These are phyloP conservation scores for Martiniozyma abietophila DNA, from an alignment of 805 yeast species.

Conservation along the genomic window DNA sequence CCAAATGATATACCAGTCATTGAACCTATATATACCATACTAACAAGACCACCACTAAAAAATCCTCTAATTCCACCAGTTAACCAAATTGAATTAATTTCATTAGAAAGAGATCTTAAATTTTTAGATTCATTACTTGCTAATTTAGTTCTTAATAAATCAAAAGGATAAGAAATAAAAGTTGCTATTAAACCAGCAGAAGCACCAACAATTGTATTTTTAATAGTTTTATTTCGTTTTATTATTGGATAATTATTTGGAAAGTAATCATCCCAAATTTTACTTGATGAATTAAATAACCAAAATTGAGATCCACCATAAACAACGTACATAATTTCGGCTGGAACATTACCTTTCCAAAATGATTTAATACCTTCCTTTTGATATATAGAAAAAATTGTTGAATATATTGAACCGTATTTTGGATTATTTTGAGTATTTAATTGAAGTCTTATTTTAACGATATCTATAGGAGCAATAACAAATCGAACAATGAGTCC, in stretches of 20 bases:
- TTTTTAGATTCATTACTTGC: constrained; percentile 47
- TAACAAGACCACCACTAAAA: constrained; percentile 40
- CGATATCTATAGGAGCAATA: constrained; percentile 71
- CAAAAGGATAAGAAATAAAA: constrained; percentile 75
- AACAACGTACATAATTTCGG: constrained; percentile 71
- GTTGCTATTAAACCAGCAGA: constrained; percentile 74
- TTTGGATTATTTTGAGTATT: constrained; percentile 28
- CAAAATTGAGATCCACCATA: constrained; percentile 86
- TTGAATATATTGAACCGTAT: constrained; percentile 29
- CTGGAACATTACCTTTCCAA: constrained; percentile 98
- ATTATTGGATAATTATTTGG: constrained; percentile 21
- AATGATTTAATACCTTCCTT: constrained; percentile 57
- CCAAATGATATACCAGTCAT: constrained; percentile 71
- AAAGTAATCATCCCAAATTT: constrained; percentile 3
- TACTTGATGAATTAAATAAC: constrained; percentile 39
- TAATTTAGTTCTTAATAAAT: constrained; percentile 76
- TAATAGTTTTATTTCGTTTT: constrained; percentile 19
- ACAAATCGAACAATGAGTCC: constrained; percentile 46
- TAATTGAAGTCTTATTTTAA: constrained; percentile 69
- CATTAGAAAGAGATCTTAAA: constrained; percentile 26
- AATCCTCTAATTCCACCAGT: constrained; percentile 36
- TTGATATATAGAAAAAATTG: constrained; percentile 34
- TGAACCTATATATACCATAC: constrained; percentile 55
- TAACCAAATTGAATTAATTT: constrained; percentile 27
- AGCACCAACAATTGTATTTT: constrained; percentile 49